phyloP scores from a whole-genome alignment of 371 early-diverging fungal genomes.

The Capniomyces stellatus region DNA sequence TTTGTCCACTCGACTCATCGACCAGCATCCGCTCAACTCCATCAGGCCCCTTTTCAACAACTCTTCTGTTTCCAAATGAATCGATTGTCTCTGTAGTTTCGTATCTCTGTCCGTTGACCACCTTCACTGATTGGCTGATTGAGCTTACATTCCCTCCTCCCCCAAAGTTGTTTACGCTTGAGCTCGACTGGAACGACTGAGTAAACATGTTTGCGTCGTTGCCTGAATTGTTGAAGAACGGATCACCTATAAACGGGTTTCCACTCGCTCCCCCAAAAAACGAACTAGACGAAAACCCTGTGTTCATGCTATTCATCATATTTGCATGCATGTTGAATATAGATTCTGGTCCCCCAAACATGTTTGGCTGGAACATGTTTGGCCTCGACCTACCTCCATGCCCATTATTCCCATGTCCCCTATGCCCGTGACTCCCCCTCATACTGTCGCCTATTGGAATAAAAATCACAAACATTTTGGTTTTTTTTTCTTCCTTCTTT shows the following conservation, averaged over 20 bases:
- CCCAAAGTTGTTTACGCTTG: background rate
- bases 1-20: too few species aligned
- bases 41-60: background rate
- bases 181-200: background rate
- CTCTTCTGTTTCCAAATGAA: background rate
- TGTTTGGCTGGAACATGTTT: background rate
- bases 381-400: too few species aligned
- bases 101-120: conserved; percentile 2
- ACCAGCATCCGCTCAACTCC: background rate
- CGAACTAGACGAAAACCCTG: too few species aligned
- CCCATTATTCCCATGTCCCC: background rate
- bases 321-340: background rate
- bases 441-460: too few species aligned
- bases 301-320: background rate
- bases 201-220: background rate
- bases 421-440: too few species aligned
- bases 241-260: conserved; percentile 2
- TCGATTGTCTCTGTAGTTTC: conserved; percentile 3
- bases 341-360: background rate
- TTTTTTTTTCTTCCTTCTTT: too few species aligned
- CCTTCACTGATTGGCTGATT: background rate
- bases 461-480: too few species aligned
- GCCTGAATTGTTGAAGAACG: background rate
- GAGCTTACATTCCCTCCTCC: background rate
- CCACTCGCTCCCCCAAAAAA: background rate